These are phyloP conservation scores for Phytophthora cryptogea DNA, from an alignment of 352 stramenopile species.

Conservation along the genomic window DNA sequence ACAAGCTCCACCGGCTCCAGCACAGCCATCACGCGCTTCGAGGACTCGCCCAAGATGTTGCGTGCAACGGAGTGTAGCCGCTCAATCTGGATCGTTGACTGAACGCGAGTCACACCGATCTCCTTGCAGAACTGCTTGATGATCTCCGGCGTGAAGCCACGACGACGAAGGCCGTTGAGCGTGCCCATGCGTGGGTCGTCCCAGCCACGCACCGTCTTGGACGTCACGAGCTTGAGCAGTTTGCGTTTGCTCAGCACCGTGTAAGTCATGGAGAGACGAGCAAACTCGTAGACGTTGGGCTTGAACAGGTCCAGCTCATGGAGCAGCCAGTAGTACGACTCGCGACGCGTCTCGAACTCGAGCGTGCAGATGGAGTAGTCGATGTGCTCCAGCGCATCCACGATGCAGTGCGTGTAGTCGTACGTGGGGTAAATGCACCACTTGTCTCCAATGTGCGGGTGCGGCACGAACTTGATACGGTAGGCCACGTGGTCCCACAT, in stretches of 20 bases:
- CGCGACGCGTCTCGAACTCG: conserved; percentile 98
- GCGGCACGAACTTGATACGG: conserved; percentile 97
- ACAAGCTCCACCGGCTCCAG: conserved; percentile 79
- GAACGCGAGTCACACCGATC: conserved; percentile 85
- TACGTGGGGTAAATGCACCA: conserved; percentile 99
- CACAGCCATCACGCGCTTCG: conserved; percentile 81
- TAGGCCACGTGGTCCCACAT: conserved; percentile 99
- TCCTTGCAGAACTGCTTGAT: conserved; percentile 90
- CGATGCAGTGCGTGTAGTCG: conserved; percentile 99
- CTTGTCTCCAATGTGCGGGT: conserved; percentile 96
- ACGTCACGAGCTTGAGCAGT: conserved; percentile 97
- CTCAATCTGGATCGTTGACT: conserved; percentile 89
- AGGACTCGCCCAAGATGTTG: conserved; percentile 65
- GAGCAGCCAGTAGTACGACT: conserved; percentile 99
- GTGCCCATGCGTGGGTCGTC: conserved; percentile 98
- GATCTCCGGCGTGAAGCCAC: conserved; percentile 85
- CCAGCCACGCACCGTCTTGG: conserved; percentile 90
- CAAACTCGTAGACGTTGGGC: conserved; percentile 97
- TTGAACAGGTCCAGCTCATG: conserved; percentile 97
- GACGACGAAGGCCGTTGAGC: conserved; percentile 92
- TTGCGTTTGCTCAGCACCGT: conserved; percentile 99
- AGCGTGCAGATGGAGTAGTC: conserved; percentile 99
- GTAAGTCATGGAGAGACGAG: conserved; percentile 97
- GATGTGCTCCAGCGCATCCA: conserved; percentile 98
- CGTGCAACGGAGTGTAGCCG: conserved; percentile 75